Evolutionary conservation across 305 asterid species (phyloP).

Genomic region (Rubia occidens): DNA sequence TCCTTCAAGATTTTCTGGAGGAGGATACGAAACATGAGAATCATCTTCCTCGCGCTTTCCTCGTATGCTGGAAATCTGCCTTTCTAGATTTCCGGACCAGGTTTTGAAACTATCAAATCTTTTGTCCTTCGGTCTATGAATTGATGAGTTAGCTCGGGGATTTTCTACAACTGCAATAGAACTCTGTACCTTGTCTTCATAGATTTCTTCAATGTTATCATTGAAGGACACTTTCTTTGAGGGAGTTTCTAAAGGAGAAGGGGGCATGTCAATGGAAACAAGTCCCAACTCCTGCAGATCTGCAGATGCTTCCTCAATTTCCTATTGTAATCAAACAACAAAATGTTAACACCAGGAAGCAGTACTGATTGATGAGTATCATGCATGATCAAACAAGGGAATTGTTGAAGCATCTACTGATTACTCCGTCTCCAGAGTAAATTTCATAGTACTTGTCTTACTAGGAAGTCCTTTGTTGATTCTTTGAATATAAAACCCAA

Average conservation of each 20-base stretch:
- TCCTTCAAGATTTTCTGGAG: slow-evolving; percentile 23
- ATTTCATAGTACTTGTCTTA: no score
- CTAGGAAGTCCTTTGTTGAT: no score
- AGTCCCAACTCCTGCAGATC: slow-evolving; percentile 8
- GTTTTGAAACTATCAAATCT: slow-evolving; percentile 74
- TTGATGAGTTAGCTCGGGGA: slow-evolving; percentile 30
- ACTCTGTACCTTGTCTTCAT: slow-evolving; percentile 1
- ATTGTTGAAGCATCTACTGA: no score
- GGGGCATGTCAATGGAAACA: slow-evolving; percentile 57
- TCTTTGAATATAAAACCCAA: no score
- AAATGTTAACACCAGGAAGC: neutral
- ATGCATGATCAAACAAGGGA: no score
- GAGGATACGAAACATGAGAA: slow-evolving; percentile 22
- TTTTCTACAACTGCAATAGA: neutral
- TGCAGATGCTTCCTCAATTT: slow-evolving; percentile 4
- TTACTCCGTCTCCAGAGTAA: no score
- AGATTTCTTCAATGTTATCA: slow-evolving; percentile 14
- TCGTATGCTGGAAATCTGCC: slow-evolving; percentile 49
- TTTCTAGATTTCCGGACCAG: slow-evolving; percentile 67
- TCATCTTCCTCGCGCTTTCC: slow-evolving; percentile 30
- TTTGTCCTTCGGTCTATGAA: slow-evolving; percentile 33
- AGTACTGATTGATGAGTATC: no score
- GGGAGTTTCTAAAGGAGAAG: slow-evolving; percentile 39
- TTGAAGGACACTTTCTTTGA: slow-evolving; percentile 32
- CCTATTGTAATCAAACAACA: neutral